Percentiles rank a stretch among this genome's conserved stretches.
Conservation (phyloP, 2,329 filamentous ascomycete species). For the Cladophialophora yegresii region DNA sequence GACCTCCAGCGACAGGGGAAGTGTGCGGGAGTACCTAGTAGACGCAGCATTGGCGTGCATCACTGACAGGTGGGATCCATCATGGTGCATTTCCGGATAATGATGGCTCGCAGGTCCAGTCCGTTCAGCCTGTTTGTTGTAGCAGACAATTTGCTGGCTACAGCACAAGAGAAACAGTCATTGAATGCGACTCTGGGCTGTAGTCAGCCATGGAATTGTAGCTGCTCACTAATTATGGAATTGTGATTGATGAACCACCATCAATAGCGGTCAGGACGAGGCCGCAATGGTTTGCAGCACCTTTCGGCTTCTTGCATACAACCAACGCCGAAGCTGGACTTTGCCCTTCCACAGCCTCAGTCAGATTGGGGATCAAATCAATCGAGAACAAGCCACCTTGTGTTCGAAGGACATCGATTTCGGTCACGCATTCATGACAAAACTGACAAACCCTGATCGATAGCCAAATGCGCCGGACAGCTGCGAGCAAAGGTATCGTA, state of each 20-base stretch:
- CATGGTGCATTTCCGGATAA: conserved; percentile 1
- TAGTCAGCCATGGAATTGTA: not conserved
- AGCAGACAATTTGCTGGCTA: not conserved
- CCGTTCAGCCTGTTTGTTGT: not conserved
- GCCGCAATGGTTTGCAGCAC: conserved; percentile 5
- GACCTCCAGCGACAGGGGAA: not conserved
- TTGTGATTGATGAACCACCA: conserved; percentile 2
- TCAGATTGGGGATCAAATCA: not conserved
- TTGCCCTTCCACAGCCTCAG: conserved; percentile 11
- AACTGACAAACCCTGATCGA: conserved; percentile 6
- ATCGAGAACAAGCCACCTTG: conserved; percentile 14
- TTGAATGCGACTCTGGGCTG: not conserved
- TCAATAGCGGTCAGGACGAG: conserved; percentile 11
- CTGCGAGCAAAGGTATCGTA: not conserved
- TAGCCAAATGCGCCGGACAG: not conserved
- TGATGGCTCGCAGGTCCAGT: not conserved
- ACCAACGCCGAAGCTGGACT: conserved; percentile 1
- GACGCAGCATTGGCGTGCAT: not conserved
- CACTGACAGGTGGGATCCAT: not conserved
- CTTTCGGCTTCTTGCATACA: conserved; percentile 10
- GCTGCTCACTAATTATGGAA: conserved; percentile 2
- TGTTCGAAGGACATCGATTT: conserved; percentile 1
- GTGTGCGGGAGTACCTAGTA: not conserved
- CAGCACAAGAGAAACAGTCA: not conserved
- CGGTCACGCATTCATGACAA: conserved; percentile 6